phyloP scores from a whole-genome alignment of 148 eudicot species.

The Camellia japonica region DNA sequence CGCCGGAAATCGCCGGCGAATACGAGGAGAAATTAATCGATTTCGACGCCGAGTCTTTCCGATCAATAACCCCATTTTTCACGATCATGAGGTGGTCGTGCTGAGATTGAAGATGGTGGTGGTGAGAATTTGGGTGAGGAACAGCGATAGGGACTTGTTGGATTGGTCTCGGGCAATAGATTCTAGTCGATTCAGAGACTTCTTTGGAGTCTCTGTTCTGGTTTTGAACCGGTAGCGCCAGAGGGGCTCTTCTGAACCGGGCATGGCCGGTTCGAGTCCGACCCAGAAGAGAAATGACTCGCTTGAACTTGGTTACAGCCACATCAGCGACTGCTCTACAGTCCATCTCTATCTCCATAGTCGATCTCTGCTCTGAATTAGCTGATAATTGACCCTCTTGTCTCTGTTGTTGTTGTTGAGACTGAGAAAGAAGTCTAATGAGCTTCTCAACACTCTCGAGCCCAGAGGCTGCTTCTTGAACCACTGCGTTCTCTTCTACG shows the following conservation, averaged over 20 bases:
- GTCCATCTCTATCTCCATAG: constrained; percentile 32
- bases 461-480: constrained; percentile 68
- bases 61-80: constrained; percentile 6
- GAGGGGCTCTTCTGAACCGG: constrained; percentile 61
- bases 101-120: constrained; percentile 4
- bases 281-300: constrained; percentile 73
- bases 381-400: neutral
- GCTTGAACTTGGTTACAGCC: constrained; percentile 68
- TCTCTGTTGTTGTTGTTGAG: constrained; percentile 4
- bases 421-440: constrained; percentile 48
- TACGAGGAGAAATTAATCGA: constrained; percentile 66
- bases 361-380: neutral
- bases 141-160: constrained; percentile 50
- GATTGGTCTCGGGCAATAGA: constrained; percentile 73
- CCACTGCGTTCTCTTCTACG: constrained; percentile 42
- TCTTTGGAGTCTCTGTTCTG: neutral
- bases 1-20: constrained; percentile 51
- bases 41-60: constrained; percentile 29
- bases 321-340: constrained; percentile 54
- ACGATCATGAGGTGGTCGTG: constrained; percentile 13
- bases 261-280: constrained; percentile 81
- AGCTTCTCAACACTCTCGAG: constrained; percentile 71
- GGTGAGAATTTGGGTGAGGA: constrained; percentile 6
- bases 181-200: constrained; percentile 13
- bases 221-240: constrained; percentile 2